Evolutionary conservation across 2,329 filamentous ascomycete species (phyloP).

Genomic region (Colletotrichum sp.): DNA sequence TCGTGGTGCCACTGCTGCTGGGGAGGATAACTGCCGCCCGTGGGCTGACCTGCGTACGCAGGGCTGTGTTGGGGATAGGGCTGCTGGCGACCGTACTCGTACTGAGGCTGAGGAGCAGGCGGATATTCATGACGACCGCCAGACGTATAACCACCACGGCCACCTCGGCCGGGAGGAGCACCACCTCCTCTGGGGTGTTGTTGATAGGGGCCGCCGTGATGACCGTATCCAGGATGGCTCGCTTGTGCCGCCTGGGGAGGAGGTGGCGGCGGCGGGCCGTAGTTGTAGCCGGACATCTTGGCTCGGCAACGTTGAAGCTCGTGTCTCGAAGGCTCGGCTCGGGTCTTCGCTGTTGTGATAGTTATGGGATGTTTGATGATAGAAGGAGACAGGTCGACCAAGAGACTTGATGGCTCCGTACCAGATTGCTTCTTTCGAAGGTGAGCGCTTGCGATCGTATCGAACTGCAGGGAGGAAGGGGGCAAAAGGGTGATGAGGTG

Average conservation of each 20-base stretch:
- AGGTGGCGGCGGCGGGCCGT: slow-evolving; percentile 59
- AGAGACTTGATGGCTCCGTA: not conserved
- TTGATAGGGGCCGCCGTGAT: slow-evolving; percentile 42
- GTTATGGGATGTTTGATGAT: not conserved
- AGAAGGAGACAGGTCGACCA: not conserved
- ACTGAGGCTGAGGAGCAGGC: slow-evolving; percentile 39
- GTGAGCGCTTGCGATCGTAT: not conserved
- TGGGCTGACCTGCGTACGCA: slow-evolving; percentile 33
- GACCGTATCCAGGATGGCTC: slow-evolving; percentile 41
- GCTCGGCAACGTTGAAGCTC: not conserved
- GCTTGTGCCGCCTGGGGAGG: slow-evolving; percentile 40
- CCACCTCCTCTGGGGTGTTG: slow-evolving; percentile 40
- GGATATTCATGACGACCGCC: slow-evolving; percentile 48
- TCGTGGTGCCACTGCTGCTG: slow-evolving; percentile 47
- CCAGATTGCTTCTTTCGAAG: not conserved
- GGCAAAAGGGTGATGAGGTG: not conserved
- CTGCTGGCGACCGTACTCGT: slow-evolving; percentile 47
- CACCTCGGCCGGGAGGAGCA: slow-evolving; percentile 36
- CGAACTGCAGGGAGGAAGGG: not conserved
- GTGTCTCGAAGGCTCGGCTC: not conserved
- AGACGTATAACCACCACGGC: slow-evolving; percentile 44
- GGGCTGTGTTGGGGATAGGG: slow-evolving; percentile 28
- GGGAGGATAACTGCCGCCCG: slow-evolving; percentile 41
- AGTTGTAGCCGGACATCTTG: slow-evolving; percentile 56
- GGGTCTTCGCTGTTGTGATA: not conserved